phyloP scores from a whole-genome alignment of 768 basidiomycete genomes.

The Cytidiella melzeri region DNA sequence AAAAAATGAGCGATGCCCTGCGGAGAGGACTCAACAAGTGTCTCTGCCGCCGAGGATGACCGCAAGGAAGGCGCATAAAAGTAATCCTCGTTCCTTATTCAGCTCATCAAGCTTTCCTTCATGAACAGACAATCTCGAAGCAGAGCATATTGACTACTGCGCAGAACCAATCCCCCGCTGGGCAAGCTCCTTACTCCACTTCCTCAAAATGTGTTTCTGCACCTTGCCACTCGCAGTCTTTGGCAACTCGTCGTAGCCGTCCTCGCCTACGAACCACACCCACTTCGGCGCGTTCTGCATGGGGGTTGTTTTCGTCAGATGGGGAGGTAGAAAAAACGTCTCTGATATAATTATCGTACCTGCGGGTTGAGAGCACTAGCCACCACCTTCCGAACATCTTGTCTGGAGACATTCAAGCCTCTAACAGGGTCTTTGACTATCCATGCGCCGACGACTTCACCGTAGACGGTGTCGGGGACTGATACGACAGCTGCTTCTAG shows the following conservation, averaged over 20 bases:
- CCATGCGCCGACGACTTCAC: slow-evolving; percentile 82
- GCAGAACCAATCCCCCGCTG: no score
- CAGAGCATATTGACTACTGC: no score
- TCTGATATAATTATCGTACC: background rate
- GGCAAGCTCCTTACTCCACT: slow-evolving; percentile 60
- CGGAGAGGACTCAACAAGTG: no score
- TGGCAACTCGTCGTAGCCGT: slow-evolving; percentile 55
- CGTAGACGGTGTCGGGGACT: slow-evolving; percentile 62
- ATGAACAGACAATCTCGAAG: no score
- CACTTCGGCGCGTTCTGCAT: slow-evolving; percentile 69
- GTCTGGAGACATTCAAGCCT: slow-evolving; percentile 13
- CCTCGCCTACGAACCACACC: slow-evolving; percentile 80
- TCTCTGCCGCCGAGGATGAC: no score
- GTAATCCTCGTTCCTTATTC: no score
- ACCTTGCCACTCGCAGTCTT: slow-evolving; percentile 92
- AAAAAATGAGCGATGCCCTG: no score
- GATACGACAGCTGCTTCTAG: slow-evolving; percentile 70
- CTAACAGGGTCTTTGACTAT: slow-evolving; percentile 43
- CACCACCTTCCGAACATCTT: slow-evolving; percentile 50
- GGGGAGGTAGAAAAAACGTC: background rate
- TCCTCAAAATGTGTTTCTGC: slow-evolving; percentile 70
- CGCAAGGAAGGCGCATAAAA: no score
- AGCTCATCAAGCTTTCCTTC: no score
- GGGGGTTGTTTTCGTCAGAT: slow-evolving; percentile 1
- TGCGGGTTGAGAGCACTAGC: slow-evolving; percentile 49